These are phyloP conservation scores for Xylariales sp. DNA, from an alignment of 2,329 filamentous ascomycete genomes.

Conservation along the genomic window DNA sequence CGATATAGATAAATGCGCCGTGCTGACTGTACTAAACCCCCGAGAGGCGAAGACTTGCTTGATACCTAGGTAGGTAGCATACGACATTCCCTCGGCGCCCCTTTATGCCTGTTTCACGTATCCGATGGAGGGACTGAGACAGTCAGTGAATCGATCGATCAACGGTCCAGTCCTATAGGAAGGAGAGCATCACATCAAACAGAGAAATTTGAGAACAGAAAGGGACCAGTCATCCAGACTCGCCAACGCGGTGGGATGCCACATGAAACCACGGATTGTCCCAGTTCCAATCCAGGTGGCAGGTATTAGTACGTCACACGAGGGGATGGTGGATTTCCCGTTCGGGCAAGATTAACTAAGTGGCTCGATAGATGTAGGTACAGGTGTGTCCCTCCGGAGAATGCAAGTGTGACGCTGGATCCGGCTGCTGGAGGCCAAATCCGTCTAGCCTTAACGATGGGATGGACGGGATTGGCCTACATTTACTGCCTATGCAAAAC, in stretches of 20 bases:
- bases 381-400: no score
- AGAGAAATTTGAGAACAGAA: slow-evolving; percentile 14
- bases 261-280: slow-evolving; percentile 33
- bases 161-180: not conserved
- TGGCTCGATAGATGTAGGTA: no score
- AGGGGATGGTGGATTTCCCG: slow-evolving; percentile 22
- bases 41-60: not conserved
- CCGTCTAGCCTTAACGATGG: no score
- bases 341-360: slow-evolving; percentile 15
- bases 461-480: no score
- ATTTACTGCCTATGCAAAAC: no score
- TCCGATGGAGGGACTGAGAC: slow-evolving; percentile 5
- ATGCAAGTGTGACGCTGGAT: no score
- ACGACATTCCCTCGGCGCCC: slow-evolving; percentile 11
- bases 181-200: slow-evolving; percentile 10
- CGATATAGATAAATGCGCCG: slow-evolving; percentile 4
- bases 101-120: slow-evolving; percentile 20
- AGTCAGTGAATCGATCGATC: slow-evolving; percentile 1
- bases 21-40: slow-evolving; percentile 31
- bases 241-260: slow-evolving; percentile 19
- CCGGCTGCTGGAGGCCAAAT: no score
- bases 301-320: slow-evolving; percentile 29
- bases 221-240: slow-evolving; percentile 8
- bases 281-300: slow-evolving; percentile 16
- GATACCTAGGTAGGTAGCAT: slow-evolving; percentile 13